Evolutionary conservation across 768 basidiomycete species (phyloP).

Genomic region (Russula virescens): DNA sequence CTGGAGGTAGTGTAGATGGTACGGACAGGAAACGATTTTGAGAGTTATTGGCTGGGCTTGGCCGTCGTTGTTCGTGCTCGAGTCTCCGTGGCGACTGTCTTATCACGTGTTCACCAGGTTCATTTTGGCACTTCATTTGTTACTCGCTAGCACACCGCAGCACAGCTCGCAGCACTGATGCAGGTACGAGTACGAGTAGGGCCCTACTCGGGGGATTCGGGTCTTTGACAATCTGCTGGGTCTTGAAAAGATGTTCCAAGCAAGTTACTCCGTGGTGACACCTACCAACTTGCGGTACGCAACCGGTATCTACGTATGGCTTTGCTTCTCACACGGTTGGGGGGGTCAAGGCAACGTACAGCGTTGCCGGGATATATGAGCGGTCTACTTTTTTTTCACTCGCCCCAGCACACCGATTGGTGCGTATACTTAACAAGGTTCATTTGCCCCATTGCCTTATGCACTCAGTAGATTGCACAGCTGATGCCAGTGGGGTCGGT

Average conservation of each 20-base stretch:
- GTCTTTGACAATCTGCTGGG: too few relatives aligned
- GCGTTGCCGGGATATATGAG: background rate
- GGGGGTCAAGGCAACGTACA: background rate
- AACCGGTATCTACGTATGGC: background rate
- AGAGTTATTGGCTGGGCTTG: background rate
- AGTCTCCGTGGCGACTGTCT: constrained; percentile 20
- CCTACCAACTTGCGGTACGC: background rate
- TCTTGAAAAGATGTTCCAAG: too few relatives aligned
- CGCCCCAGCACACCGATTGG: background rate
- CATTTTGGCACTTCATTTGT: background rate
- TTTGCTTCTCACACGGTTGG: background rate
- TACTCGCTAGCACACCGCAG: too few relatives aligned
- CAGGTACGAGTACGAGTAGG: too few relatives aligned
- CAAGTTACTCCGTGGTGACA: background rate
- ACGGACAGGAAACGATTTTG: background rate
- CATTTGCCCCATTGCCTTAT: background rate
- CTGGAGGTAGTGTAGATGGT: background rate
- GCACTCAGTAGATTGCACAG: background rate
- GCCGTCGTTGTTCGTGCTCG: background rate
- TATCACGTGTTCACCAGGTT: constrained; percentile 11
- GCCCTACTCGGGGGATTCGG: too few relatives aligned
- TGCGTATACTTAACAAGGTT: background rate
- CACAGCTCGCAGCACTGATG: too few relatives aligned
- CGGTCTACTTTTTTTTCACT: background rate
- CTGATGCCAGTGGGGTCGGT: background rate